Evolutionary conservation across 2,329 filamentous ascomycete species (phyloP), one percentile per base, ranked within the genome.

Genomic region (Fusarium sacchari): DNA sequence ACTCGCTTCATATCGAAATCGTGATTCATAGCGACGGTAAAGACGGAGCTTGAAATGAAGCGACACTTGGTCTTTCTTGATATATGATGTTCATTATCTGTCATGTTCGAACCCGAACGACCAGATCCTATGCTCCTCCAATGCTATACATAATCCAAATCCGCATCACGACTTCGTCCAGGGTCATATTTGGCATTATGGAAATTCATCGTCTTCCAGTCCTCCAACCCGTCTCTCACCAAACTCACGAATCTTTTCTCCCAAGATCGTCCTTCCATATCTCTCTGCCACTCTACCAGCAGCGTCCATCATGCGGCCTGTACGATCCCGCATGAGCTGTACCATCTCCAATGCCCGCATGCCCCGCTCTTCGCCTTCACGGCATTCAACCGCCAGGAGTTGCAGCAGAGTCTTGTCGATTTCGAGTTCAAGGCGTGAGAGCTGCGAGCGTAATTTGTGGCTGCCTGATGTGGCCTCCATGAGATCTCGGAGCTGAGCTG

Each of bases 321-420:
- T 93, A 50, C 90, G 87, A 83, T 98, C 95, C 49, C 89, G 89
- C 91, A 99, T 93, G 78, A 99, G 86, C 70, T 89, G 87, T 36
- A 97, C 96, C 78, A 98, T 89, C 83, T 99, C 97, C 40, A 99
- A 85, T 2, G 96, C 96, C 75, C 96, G 94, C 94, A 98, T 98
- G 11, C 95, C 96, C 36, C 93, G 88, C 72, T 98, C 95, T 81
- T 99, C 96, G 49, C 95, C 94, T 75, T 96, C 94, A 67, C 95
- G 91, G 81, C 96, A 99, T 85, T 98, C 96, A 12, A 92, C 86
- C 6, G 94, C 95, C 79, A 99, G 86, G 80, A 98, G 88, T 84
- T 98, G 95, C 72, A 99, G 85, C 57, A 99, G 86, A 47, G 92
- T 91, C 85, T 97, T 97, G 85, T 99, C 95, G 42, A 97, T 90